These are phyloP conservation scores for Solanum arcanum DNA, from an alignment of 257 asterid genomes.

Conservation along the genomic window DNA sequence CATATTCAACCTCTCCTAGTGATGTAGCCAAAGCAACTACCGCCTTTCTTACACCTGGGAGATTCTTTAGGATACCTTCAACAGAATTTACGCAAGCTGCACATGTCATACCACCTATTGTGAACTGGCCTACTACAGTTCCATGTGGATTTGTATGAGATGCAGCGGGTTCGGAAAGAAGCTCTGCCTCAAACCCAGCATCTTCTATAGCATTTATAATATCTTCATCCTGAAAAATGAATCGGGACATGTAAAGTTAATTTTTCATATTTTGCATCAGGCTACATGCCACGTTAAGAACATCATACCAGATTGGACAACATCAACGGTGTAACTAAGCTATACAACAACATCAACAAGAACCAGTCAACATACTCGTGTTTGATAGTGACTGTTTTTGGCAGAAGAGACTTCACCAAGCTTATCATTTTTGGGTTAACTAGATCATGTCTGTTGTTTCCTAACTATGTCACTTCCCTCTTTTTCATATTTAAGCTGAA, in stretches of 20 bases:
- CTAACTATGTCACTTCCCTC: background rate
- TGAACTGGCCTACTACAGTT: slow-evolving; percentile 74
- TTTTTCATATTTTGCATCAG: background rate
- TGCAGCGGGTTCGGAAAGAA: slow-evolving; percentile 52
- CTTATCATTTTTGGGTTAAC: background rate
- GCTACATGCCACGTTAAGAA: background rate
- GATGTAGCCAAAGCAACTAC: slow-evolving; percentile 90
- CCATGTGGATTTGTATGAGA: slow-evolving; percentile 34
- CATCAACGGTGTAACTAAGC: background rate
- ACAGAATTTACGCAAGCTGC: slow-evolving; percentile 97
- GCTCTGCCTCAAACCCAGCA: slow-evolving; percentile 97
- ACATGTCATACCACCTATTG: slow-evolving; percentile 98
- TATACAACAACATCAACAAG: background rate
- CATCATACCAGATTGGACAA: background rate
- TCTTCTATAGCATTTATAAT: slow-evolving; percentile 85
- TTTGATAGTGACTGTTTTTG: background rate
- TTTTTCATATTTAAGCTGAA: background rate
- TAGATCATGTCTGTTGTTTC: background rate
- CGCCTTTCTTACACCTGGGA: slow-evolving; percentile 79
- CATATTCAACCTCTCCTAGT: slow-evolving; percentile 91
- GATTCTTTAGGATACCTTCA: slow-evolving; percentile 64
- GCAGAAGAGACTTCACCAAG: background rate
- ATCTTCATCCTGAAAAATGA: slow-evolving; percentile 64
- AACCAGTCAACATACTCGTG: background rate
- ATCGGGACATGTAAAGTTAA: slow-evolving; percentile 5